These are phyloP conservation scores for Actinidia arguta DNA, from an alignment of 179 eudicot species.

Conservation along the genomic window DNA sequence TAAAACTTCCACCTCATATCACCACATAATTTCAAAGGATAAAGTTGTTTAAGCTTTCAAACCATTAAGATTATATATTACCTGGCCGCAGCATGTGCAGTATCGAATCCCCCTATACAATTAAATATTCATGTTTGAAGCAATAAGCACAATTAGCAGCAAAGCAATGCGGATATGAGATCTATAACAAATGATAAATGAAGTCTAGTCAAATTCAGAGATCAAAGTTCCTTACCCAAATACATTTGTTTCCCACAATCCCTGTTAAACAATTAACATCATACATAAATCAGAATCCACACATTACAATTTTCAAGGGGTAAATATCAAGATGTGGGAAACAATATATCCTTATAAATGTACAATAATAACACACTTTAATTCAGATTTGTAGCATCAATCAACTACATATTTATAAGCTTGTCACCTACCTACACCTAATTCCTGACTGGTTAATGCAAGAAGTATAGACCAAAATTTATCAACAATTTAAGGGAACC, in stretches of 20 bases:
- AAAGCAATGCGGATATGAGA: neutral
- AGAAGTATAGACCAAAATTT: no score
- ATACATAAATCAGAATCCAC: neutral
- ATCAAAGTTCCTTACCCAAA: constrained; percentile 38
- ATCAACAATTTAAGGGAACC: no score
- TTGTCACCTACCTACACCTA: no score
- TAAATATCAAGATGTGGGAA: no score
- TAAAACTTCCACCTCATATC: neutral
- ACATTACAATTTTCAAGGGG: neutral
- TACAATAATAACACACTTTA: no score
- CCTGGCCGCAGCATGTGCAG: constrained; percentile 87
- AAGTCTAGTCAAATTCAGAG: neutral
- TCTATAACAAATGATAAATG: neutral
- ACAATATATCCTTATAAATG: no score
- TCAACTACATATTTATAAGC: no score
- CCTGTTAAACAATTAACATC: constrained; percentile 31
- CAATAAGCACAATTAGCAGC: constrained; percentile 8
- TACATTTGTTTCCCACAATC: constrained; percentile 42
- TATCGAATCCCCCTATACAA: constrained; percentile 68
- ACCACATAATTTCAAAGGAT: constrained; percentile 7
- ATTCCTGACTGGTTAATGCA: no score
- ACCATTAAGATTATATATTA: constrained; percentile 23
- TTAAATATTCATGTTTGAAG: neutral
- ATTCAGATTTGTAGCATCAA: no score
- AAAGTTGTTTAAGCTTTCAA: neutral